Percentiles rank a stretch among this genome's conserved stretches.
Conservation (phyloP, 345 rosid genomes). For the Limnanthes douglasii region DNA sequence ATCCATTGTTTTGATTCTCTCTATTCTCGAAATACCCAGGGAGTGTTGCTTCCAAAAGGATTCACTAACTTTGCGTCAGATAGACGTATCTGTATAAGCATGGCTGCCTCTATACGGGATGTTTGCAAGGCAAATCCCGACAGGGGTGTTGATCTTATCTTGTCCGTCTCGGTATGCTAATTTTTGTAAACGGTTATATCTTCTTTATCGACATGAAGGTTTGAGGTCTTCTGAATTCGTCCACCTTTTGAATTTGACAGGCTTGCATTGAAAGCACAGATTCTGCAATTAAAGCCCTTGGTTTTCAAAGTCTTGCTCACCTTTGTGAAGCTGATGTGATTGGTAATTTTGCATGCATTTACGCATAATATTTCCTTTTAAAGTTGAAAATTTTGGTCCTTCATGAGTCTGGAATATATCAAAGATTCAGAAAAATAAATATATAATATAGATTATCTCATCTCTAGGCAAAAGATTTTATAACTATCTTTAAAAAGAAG, state of each 20-base stretch:
- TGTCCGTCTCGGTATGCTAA: slow-evolving; percentile 85
- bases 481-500: no score
- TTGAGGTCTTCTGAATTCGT: slow-evolving; percentile 4
- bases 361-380: no score
- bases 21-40: slow-evolving; percentile 40
- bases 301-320: slow-evolving; percentile 87
- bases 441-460: no score
- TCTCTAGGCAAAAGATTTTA: no score
- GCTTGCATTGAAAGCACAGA: slow-evolving; percentile 78
- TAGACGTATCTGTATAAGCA: slow-evolving; percentile 48
- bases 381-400: no score
- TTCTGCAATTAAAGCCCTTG: slow-evolving; percentile 54
- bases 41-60: slow-evolving; percentile 42
- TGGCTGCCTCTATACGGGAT: slow-evolving; percentile 73
- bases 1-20: slow-evolving; percentile 8
- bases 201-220: slow-evolving; percentile 7
- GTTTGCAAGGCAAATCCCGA: slow-evolving; percentile 80
- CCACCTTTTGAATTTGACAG: slow-evolving; percentile 24
- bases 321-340: slow-evolving; percentile 96
- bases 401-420: no score
- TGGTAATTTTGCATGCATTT: slow-evolving; percentile 29
- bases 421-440: no score
- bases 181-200: no score
- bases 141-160: slow-evolving; percentile 93
- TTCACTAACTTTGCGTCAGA: slow-evolving; percentile 42